These are phyloP conservation scores for Ophiognomonia clavigignenti-juglandacearum DNA, from an alignment of 2,329 filamentous ascomycete species.

Conservation along the genomic window DNA sequence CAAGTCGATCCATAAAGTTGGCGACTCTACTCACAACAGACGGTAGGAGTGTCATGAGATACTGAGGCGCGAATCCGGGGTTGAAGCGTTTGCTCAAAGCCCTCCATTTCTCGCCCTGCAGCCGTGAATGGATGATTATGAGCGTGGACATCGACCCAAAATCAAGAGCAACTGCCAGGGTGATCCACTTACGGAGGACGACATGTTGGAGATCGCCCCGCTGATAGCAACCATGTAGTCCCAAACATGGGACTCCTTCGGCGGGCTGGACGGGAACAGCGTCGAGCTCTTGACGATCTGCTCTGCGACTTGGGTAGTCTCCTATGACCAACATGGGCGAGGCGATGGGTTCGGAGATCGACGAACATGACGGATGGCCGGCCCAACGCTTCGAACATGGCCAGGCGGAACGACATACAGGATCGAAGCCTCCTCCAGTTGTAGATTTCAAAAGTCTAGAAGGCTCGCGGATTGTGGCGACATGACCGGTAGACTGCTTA, in stretches of 20 bases:
- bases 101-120: conserved; percentile 26
- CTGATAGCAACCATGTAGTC: conserved; percentile 1
- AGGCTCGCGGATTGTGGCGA: too few relatives aligned
- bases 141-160: not conserved
- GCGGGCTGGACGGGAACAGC: conserved; percentile 4
- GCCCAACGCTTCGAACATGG: conserved; percentile 13
- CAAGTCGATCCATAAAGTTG: conserved; percentile 26
- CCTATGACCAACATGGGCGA: conserved; percentile 10
- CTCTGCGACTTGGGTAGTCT: conserved; percentile 12
- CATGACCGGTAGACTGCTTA: too few relatives aligned
- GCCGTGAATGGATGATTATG: too few relatives aligned
- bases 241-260: not conserved
- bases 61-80: conserved; percentile 31
- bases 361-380: conserved; percentile 14
- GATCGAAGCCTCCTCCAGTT: too few relatives aligned
- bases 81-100: conserved; percentile 29
- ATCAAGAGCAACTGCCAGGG: not conserved
- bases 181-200: not conserved
- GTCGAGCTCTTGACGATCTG: conserved; percentile 8
- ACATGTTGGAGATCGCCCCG: conserved; percentile 3
- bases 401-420: too few relatives aligned
- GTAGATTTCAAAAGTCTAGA: too few relatives aligned
- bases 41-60: conserved; percentile 31
- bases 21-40: conserved; percentile 28
- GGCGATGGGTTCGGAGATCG: conserved; percentile 10